Conservation (phyloP, 345 rosid species). For the Boechera stricta region DNA sequence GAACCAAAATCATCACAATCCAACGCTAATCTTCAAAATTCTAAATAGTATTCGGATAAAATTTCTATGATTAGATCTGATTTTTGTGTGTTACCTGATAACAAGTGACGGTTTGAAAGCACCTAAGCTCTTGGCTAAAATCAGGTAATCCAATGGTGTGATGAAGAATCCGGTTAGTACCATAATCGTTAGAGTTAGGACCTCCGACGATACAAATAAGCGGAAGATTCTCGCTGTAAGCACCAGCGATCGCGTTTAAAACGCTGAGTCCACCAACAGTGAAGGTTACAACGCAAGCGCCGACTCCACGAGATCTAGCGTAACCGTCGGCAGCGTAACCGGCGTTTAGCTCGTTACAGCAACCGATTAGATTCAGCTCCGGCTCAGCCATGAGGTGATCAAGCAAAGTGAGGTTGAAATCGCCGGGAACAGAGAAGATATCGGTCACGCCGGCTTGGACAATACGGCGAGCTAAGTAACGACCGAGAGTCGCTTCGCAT, state of each 20-base stretch:
- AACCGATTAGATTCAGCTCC: constrained; percentile 54
- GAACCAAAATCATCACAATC: too few relatives aligned
- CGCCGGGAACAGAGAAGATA: constrained; percentile 66
- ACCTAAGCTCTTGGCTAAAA: constrained; percentile 57
- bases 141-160: constrained; percentile 65
- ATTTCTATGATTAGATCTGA: background rate
- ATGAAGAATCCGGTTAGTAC: constrained; percentile 75
- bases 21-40: too few relatives aligned
- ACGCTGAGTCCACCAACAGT: constrained; percentile 64
- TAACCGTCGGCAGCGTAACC: constrained; percentile 70
- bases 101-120: constrained; percentile 64
- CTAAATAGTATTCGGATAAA: background rate
- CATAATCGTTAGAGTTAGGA: constrained; percentile 83
- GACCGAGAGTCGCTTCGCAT: constrained; percentile 51
- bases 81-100: constrained; percentile 3
- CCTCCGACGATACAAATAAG: constrained; percentile 85
- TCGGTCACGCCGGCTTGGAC: constrained; percentile 62
- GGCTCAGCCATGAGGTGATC: constrained; percentile 69
- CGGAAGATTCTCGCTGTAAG: constrained; percentile 81
- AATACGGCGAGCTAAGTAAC: constrained; percentile 61
- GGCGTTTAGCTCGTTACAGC: constrained; percentile 74
- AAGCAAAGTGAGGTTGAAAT: constrained; percentile 64
- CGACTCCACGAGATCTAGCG: constrained; percentile 62
- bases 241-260: constrained; percentile 71
- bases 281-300: constrained; percentile 67